Base-by-base conservation (phyloP, 1,139 yeast genomes). In the Saccharomyces hybrid region DNA sequence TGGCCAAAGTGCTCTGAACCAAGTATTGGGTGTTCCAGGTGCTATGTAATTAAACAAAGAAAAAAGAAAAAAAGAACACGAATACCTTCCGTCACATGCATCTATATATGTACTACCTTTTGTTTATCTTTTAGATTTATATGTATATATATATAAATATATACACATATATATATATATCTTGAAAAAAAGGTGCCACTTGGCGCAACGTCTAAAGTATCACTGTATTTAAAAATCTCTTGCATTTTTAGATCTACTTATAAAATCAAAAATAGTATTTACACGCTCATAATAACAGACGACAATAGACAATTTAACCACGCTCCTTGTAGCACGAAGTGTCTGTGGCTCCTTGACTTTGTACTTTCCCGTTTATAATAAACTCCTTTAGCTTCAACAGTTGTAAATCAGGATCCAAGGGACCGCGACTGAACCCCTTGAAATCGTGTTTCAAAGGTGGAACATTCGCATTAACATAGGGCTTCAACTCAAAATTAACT, bases 371-470 rank as follows among this genome's bases (percentile, higher is more conserved):
- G 56, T 81, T 75, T 67, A 84, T 88, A 32, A 93, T 79, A 68
- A 81, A 93, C 62, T 87, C 89, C 64, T 79, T 80, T 52, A 88
- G 76, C 68, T 86, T 88, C 54, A 83, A 80, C 65, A 88, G 77
- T 59, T 89, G 88, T 52, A 88, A 76, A 57, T 82, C 79, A 7
- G 93, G 84, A 69, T 88, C 95, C 57, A 82, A 77, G 53, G 88
- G 82, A 38, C 91, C 91, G 63, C 83, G 83, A 34, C 71, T 63
- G 69, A 81, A 91, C 2, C 96, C 96, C 52, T 76, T 73, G 69
- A 76, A 89, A 46, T 77, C 75, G 68, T 89, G 91, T 59, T 75
- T 77, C 56, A 90, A 76, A 64, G 82, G 80, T 11, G 96, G 93
- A 14, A 84, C 79, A 52, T 82, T 83, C 25, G 85, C 76, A 54